Conservation (phyloP, 2,329 filamentous ascomycete genomes). For the Chrysosporium queenslandicum region DNA sequence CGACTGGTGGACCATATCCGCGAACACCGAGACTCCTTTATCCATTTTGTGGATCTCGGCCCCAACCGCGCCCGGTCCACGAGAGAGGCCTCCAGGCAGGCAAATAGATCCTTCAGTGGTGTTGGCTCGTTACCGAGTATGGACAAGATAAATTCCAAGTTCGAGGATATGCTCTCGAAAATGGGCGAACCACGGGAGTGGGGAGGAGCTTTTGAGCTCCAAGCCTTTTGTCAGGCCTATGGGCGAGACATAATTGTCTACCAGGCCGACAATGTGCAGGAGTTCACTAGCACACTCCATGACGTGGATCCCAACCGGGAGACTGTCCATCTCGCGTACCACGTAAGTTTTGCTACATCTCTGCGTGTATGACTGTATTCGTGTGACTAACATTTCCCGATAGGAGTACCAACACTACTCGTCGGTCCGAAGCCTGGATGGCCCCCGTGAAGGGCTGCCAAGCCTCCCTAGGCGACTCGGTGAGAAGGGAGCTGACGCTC, state of each 20-base stretch:
- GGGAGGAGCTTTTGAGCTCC: slow-evolving; percentile 58
- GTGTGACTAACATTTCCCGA: slow-evolving; percentile 13
- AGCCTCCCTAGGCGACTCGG: slow-evolving; percentile 28
- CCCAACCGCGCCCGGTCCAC: slow-evolving; percentile 50
- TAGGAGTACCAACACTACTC: slow-evolving; percentile 58
- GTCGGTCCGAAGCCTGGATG: slow-evolving; percentile 51
- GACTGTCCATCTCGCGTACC: slow-evolving; percentile 51
- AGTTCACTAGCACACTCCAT: slow-evolving; percentile 38
- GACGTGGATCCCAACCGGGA: slow-evolving; percentile 27
- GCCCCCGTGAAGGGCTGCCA: slow-evolving; percentile 49
- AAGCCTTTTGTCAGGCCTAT: slow-evolving; percentile 54
- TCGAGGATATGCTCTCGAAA: slow-evolving; percentile 48
- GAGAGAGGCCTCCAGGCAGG: slow-evolving; percentile 34
- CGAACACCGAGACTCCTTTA: slow-evolving; percentile 51
- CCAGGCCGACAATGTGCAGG: slow-evolving; percentile 31
- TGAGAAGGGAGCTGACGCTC: background rate
- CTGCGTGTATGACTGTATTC: slow-evolving; percentile 14
- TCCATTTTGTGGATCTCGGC: slow-evolving; percentile 52
- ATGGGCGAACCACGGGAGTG: slow-evolving; percentile 54
- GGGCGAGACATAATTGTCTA: slow-evolving; percentile 55
- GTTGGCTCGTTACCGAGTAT: slow-evolving; percentile 43
- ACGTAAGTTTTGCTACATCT: slow-evolving; percentile 39
- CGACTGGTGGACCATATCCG: slow-evolving; percentile 54
- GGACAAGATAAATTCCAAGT: slow-evolving; percentile 48
- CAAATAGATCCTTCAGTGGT: slow-evolving; percentile 42